Evolutionary conservation across 208 protist species (phyloP).

Genomic region (Crithidia sp.): DNA sequence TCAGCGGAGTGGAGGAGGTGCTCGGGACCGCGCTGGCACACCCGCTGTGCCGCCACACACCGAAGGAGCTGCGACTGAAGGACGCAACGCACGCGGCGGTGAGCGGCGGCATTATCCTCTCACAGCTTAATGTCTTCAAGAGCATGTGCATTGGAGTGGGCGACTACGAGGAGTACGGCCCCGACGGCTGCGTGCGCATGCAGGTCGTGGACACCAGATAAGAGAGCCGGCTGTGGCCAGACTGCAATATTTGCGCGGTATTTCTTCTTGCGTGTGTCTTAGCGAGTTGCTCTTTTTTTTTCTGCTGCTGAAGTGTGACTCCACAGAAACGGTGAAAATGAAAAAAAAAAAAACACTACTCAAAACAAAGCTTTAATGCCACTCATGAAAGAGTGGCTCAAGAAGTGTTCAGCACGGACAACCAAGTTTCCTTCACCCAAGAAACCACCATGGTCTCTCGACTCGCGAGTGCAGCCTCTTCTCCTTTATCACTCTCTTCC

Average conservation of each 20-base stretch:
- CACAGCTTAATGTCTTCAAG: constrained; percentile 82
- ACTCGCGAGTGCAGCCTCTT: no score
- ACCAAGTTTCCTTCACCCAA: no score
- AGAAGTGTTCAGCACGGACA: no score
- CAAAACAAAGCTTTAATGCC: no score
- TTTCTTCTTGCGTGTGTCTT: no score
- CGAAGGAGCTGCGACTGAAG: constrained; percentile 37
- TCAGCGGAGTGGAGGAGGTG: constrained; percentile 24
- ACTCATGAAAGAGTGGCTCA: no score
- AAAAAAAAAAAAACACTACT: no score
- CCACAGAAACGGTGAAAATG: no score
- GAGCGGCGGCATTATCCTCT: constrained; percentile 68
- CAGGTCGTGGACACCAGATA: constrained; percentile 64
- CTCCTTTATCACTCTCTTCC: no score
- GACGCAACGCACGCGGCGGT: constrained; percentile 49
- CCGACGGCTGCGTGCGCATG: constrained; percentile 62
- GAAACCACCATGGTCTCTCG: no score
- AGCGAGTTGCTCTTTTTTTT: neutral
- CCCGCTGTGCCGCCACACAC: constrained; percentile 24
- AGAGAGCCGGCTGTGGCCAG: neutral
- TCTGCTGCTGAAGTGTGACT: no score
- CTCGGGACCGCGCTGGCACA: constrained; percentile 33
- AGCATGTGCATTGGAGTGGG: constrained; percentile 59
- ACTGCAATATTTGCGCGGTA: no score
- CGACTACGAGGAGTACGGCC: constrained; percentile 82